These are phyloP conservation scores for Pyrenophora teres DNA, from an alignment of 2,329 filamentous ascomycete species.

Conservation along the genomic window DNA sequence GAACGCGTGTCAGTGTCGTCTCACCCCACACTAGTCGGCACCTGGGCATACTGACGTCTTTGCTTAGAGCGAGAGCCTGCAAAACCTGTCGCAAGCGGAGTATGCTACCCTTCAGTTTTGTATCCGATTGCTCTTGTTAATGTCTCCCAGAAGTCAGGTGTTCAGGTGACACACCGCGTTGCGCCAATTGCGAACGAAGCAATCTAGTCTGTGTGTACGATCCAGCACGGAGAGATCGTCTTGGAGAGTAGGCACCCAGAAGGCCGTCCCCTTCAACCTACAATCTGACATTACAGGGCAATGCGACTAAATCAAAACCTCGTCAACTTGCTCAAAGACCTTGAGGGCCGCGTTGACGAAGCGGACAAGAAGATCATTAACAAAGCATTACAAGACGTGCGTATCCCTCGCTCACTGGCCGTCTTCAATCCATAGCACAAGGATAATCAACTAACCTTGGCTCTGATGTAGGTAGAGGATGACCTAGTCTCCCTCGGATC, in stretches of 20 bases:
- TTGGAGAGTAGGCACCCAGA: slow-evolving; percentile 23
- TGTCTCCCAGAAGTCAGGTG: slow-evolving; percentile 29
- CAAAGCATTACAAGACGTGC: slow-evolving; percentile 24
- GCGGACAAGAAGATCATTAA: slow-evolving; percentile 24
- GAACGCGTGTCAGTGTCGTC: slow-evolving; percentile 24
- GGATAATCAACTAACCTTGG: background rate
- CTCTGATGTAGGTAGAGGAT: slow-evolving; percentile 20
- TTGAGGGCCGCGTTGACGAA: slow-evolving; percentile 20
- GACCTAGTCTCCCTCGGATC: slow-evolving; percentile 17
- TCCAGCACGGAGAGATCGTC: slow-evolving; percentile 29
- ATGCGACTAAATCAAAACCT: slow-evolving; percentile 28
- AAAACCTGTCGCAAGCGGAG: slow-evolving; percentile 32
- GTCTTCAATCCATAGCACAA: background rate
- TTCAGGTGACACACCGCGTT: slow-evolving; percentile 28
- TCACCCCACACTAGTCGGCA: background rate
- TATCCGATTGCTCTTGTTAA: background rate
- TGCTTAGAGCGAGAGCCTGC: slow-evolving; percentile 25
- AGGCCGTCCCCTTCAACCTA: background rate
- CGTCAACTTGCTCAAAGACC: slow-evolving; percentile 20
- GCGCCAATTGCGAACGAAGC: slow-evolving; percentile 21
- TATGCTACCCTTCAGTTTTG: background rate
- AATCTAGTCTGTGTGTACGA: slow-evolving; percentile 27
- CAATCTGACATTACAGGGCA: slow-evolving; percentile 14
- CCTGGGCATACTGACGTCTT: slow-evolving; percentile 1
- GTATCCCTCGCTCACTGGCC: background rate